phyloP scores from a whole-genome alignment of 306 rosid species.

The Arachis stenosperma region DNA sequence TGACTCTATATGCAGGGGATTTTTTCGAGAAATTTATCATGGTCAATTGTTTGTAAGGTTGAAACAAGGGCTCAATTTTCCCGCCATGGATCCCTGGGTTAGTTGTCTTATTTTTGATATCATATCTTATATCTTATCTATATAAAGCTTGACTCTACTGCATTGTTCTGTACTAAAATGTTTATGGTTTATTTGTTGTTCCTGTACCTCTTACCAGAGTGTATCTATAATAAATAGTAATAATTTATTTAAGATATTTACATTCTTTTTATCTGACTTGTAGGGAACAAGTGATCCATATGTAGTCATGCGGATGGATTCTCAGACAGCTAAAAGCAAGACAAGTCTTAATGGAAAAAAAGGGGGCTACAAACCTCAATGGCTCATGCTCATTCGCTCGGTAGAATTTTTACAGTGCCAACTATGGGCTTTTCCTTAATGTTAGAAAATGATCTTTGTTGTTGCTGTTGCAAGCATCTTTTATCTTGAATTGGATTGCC shows the following conservation, averaged over 20 bases:
- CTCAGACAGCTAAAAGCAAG: slow-evolving; percentile 80
- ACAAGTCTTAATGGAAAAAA: neutral
- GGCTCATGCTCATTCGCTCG: slow-evolving; percentile 17
- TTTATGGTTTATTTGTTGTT: slow-evolving; percentile 4
- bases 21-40: slow-evolving; percentile 81
- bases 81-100: slow-evolving; percentile 98
- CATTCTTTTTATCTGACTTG: slow-evolving; percentile 38
- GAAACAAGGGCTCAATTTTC: slow-evolving; percentile 78
- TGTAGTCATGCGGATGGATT: slow-evolving; percentile 78
- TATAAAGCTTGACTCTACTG: neutral
- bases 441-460: neutral
- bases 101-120: slow-evolving; percentile 25
- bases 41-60: slow-evolving; percentile 79
- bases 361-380: neutral
- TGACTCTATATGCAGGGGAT: slow-evolving; percentile 59
- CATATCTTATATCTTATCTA: neutral
- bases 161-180: slow-evolving; percentile 25
- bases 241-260: slow-evolving; percentile 21
- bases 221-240: slow-evolving; percentile 5
- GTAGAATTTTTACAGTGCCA: neutral
- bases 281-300: slow-evolving; percentile 99
- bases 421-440: slow-evolving; percentile 13
- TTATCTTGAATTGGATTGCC: slow-evolving; percentile 3
- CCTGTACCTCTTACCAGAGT: neutral
- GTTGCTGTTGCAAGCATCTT: slow-evolving; percentile 14